Evolutionary conservation across 108 stramenopile genomes (phyloP).

Genomic region (Nitzschia inconspicua): DNA sequence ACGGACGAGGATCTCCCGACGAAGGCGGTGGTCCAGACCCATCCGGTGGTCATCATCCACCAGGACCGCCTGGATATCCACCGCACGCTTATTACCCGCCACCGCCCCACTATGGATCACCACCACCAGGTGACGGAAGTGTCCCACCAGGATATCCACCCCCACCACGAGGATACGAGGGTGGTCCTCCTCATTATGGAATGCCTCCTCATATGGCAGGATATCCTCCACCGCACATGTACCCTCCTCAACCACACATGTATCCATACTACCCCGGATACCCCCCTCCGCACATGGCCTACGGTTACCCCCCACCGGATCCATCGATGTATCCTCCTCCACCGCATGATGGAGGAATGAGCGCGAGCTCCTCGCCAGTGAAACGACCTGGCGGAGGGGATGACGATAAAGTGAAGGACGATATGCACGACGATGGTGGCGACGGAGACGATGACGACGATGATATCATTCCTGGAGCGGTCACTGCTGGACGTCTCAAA

Average conservation of each 20-base stretch:
- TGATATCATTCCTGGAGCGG: constrained; percentile 21
- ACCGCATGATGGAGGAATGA: constrained; percentile 10
- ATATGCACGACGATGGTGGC: neutral
- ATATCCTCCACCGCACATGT: constrained; percentile 29
- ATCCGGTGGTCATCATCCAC: constrained; percentile 11
- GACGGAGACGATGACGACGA: constrained; percentile 32
- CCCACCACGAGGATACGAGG: constrained; percentile 34
- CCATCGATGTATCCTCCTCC: constrained; percentile 27
- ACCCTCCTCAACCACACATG: constrained; percentile 19
- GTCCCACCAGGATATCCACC: constrained; percentile 15
- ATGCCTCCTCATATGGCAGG: constrained; percentile 30
- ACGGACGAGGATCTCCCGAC: too few species aligned
- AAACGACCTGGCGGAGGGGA: constrained; percentile 1
- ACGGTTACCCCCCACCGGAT: constrained; percentile 30
- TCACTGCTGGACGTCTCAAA: constrained; percentile 42
- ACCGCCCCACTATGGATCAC: constrained; percentile 13
- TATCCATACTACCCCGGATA: constrained; percentile 40
- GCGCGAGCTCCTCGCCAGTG: neutral
- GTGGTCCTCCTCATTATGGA: constrained; percentile 17
- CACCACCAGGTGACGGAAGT: constrained; percentile 18
- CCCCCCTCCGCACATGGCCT: constrained; percentile 24
- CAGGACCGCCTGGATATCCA: constrained; percentile 16
- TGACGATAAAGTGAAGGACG: constrained; percentile 11
- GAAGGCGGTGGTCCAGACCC: constrained; percentile 1
- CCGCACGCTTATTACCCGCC: constrained; percentile 18